Evolutionary conservation across 192 early-diverging fungal genomes (phyloP), one percentile per base, ranked within the genome.

Genomic region (Pilobolus umbonatus): DNA sequence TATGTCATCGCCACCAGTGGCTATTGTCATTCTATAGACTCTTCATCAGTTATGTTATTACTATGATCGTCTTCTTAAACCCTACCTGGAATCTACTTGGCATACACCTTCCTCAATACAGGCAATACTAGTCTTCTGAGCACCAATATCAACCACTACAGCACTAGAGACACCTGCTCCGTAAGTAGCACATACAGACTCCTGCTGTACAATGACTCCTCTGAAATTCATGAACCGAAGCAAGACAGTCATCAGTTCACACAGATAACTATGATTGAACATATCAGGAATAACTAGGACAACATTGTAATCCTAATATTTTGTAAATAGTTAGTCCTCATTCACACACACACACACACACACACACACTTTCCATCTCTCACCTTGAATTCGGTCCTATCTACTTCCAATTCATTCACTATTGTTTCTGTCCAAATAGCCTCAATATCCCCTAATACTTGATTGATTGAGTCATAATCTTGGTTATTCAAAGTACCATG

Each of bases 71-170:
- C 14, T 15, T 3, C 14, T 60, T 53, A 70, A n/a, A n/a, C n/a
- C n/a, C n/a, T n/a, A n/a, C n/a, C n/a, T 50, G 83, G 92, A 88
- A 35, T 89, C 84, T 10, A 77, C 79, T 17, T 85, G 65, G 61
- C 84, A 88, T 34, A 88, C 78, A 10, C 93, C 93, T 31, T 92
- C 88, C 46, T 95, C 93, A 10, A 95, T 82, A 57, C 92, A 93
- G 0, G 83, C 69, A 21, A 93, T 72, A 59, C 79, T 91, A 9
- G 91, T 92, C 25, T 84, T 89, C 60, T 96, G 91, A 5, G 93
- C 93, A 6, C 93, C 93, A 64, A 96, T 87, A 57, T 94, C 92
- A 3, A 96, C 88, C 14, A 96, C 87, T 64, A 91, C 93, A 0
- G 90, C 90, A 0, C 81, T 77, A 0, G 91, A 88, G 19, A 92